Base-by-base conservation (phyloP, 352 stramenopile species). In the Paralagenidium karlingii region DNA sequence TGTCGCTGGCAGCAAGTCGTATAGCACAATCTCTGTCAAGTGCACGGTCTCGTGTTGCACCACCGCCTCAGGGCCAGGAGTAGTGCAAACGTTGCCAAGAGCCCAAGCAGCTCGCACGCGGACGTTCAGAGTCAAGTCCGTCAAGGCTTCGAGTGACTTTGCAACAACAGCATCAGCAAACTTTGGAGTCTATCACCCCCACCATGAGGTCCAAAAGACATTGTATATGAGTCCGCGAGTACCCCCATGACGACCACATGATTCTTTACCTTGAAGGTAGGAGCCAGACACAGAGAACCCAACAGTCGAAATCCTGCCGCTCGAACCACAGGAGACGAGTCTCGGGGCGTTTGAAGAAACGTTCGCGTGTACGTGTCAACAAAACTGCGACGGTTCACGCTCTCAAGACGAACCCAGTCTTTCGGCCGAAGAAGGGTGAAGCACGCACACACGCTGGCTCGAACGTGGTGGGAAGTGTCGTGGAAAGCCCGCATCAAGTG, bases 11-110 rank as follows among this genome's bases (percentile, higher is more conserved):
- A 92, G 43, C 12, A 92, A 41, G 24, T 84, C 61, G 25, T 82
- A 89, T 25, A 89, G 40, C 32, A 80, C 40, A 26, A 60, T 34
- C 3, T 47, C 53, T 10, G 43, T 49, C 31, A 20, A 40, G 25
- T 3, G 22, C 25, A 25, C 38, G 30, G 18, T 19, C 5, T 29
- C 32, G 4, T 24, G 21, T 51, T 30, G 37, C 15, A n/a, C 30
- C 21, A 70, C 51, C 1, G 50, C 47, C 20, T 88, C 75, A 0
- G 78, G 78, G 0, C 78, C 78, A n/a, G 50, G 46, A 0, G 78
- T 92, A 6, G 78, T 92, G 42, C 78, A 92, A 7, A 88, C 78
- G 10, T 92, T 92, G 21, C 78, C 78, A 12, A 92, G 50, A 12
- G 78, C 75, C 78, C 78, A 92, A 5, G 77, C 75, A 24, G 75